Evolutionary conservation across 2,329 filamentous ascomycete species (phyloP), one percentile per base, ranked within the genome.

Genomic region (Xylaria sp.): DNA sequence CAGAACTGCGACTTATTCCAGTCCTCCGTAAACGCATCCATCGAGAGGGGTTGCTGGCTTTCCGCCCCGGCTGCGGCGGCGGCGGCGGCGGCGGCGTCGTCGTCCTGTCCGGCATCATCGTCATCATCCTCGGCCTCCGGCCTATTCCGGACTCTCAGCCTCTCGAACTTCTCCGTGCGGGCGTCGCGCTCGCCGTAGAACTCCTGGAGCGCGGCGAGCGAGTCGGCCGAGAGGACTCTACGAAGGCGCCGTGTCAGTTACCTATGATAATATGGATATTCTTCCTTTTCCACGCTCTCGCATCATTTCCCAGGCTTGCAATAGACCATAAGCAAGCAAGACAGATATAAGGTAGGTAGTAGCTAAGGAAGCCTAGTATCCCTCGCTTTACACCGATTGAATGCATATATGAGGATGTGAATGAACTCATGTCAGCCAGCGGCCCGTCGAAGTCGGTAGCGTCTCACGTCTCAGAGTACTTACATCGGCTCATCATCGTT

Each of bases 1-100:
- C 90, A 94, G 66, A 94, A 94, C 72, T 93, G 90, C 57, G 84
- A 88, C 66, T 88, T 83, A 66, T 92, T 90, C 90, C 90, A 94
- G 71, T 93, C 87, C 72, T 93, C 90, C 1, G 79, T 78, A 65
- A 93, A 94, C 1, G 81, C 76, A 24, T 89, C 84, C 83, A 93
- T 93, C 16, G 74, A 77, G 50, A 82, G 57, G 38, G 70, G 68
- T 26, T 61, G 43, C n/a, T 34, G 26, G 40, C 43, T 26, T 59
- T 62, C 29, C 34, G 24, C 6, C 9, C 24, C 29, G 8, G 11
- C 8, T 13, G 5, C 29, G 8, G 29, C 9, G 62, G 47, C 17
- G 7, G 37, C 42, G 4, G 45, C 54, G 7, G 39, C 58, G 5
- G 57, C 63, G 26, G 65, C 66, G 16, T 61, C 56, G 19, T 51